These are phyloP conservation scores for Scenedesmus sp. DNA, from an alignment of 163 green algal genomes.

Conservation along the genomic window DNA sequence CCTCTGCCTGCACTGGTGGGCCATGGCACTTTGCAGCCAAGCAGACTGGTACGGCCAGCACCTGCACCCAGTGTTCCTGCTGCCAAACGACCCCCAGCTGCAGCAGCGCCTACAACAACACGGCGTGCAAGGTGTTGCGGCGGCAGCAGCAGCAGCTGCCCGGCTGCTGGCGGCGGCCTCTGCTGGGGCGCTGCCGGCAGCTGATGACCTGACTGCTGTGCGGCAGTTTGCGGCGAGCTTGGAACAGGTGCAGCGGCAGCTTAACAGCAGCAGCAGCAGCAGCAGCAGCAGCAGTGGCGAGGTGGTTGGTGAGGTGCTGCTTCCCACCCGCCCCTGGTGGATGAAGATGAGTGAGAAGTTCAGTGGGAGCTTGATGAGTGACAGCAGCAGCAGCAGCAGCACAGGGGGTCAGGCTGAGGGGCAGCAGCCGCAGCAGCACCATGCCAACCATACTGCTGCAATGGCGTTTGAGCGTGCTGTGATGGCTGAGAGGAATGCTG, in stretches of 20 bases:
- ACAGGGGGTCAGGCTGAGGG: neutral
- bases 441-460: neutral
- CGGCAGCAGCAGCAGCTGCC: slow-evolving; percentile 17
- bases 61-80: slow-evolving; percentile 38
- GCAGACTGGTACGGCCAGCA: slow-evolving; percentile 30
- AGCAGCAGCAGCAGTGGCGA: neutral
- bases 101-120: slow-evolving; percentile 22
- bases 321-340: slow-evolving; percentile 11
- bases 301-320: neutral
- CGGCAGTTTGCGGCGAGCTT: slow-evolving; percentile 7
- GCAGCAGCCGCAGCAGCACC: neutral
- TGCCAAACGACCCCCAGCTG: slow-evolving; percentile 13
- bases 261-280: slow-evolving; percentile 7
- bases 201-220: slow-evolving; percentile 15
- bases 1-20: slow-evolving; percentile 30
- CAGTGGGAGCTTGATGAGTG: neutral
- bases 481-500: slow-evolving; percentile 23
- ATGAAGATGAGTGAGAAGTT: neutral
- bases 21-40: slow-evolving; percentile 34
- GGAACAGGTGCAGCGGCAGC: neutral
- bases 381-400: slow-evolving; percentile 10
- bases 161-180: slow-evolving; percentile 16
- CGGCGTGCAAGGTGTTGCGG: slow-evolving; percentile 1
- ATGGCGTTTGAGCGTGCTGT: slow-evolving; percentile 35
- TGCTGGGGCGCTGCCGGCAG: neutral